Evolutionary conservation across 2,329 filamentous ascomycete genomes (phyloP).

Genomic region (Boeremia lycopersici): DNA sequence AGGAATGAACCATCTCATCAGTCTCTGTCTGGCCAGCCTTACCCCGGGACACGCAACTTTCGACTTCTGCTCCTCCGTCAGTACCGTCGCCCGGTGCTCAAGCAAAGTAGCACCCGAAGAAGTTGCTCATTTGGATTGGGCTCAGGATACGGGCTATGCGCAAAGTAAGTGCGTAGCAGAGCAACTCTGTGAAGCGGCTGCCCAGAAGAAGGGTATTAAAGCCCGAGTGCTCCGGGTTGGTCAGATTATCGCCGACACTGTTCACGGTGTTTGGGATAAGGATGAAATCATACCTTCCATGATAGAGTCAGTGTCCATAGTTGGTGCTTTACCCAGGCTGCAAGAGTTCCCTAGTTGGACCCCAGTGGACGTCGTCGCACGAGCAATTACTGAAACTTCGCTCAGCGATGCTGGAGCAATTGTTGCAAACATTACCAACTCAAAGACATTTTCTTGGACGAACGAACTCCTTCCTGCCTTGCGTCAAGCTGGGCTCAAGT

Average conservation of each 20-base stretch:
- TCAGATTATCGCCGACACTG: conserved; percentile 57
- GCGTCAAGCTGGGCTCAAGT: conserved; percentile 47
- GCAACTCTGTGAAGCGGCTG: conserved; percentile 42
- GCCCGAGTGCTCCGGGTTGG: conserved; percentile 44
- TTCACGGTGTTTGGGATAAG: conserved; percentile 56
- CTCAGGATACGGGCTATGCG: conserved; percentile 60
- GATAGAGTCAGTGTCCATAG: conserved; percentile 53
- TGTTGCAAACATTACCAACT: conserved; percentile 62
- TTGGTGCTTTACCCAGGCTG: conserved; percentile 55
- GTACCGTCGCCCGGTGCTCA: conserved; percentile 50
- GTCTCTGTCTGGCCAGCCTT: conserved; percentile 43
- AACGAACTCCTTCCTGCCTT: conserved; percentile 60
- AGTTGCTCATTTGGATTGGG: conserved; percentile 46
- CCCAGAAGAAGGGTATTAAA: conserved; percentile 23
- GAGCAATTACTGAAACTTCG: conserved; percentile 32
- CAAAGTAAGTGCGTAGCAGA: conserved; percentile 58
- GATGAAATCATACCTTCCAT: conserved; percentile 59
- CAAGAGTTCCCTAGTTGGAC: conserved; percentile 46
- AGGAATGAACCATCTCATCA: conserved; percentile 54
- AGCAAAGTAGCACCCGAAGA: conserved; percentile 18
- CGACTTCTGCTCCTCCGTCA: conserved; percentile 55
- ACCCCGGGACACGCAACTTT: conserved; percentile 45
- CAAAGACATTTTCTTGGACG: conserved; percentile 58
- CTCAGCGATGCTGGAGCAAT: conserved; percentile 29
- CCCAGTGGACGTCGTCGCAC: conserved; percentile 38